Base-by-base conservation (phyloP, 2,329 filamentous ascomycete genomes). In the Calonectria naviculata region DNA sequence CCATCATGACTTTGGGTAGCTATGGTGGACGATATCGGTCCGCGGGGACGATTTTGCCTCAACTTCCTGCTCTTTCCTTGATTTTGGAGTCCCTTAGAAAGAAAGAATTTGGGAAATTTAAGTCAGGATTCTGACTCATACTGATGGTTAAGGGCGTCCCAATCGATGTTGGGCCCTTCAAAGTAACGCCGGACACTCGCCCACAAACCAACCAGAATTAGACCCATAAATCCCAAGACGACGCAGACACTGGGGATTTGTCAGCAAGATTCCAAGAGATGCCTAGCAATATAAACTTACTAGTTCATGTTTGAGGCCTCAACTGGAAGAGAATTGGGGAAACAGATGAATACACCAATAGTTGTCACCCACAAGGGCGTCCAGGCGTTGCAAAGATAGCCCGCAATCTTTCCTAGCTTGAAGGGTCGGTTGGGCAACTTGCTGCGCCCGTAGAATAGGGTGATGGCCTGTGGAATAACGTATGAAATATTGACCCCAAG, bases 401-500 rank as follows among this genome's bases (percentile, higher is more conserved):
- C 78, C 8, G 38, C 21, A 5, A 70, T 54, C 12, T 36, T 29
- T 13, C 73, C 74, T 5, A 79, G 71, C 34, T 78, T 71, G 19
- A 79, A 75, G 4, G 65, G 54, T 4, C 72, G 73, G 8, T 49
- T 31, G 3, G 76, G 74, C n/a, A 17, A 54, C n/a, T 70, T 75
- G 4, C 58, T n/a, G 3, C 77, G 71, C 2, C 78, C 76, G 6
- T 73, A 52, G 17, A 72, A 42, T 5, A 73, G 46, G 0, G 76
- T 41, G 3, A 81, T 78, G 1, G 60, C 80, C 65, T 80, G 78
- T 0, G 80, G 80, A 2, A 81, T 68, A 1, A 68, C 71, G 28
- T 81, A 81, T 1, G 78, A 78, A 34, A 82, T 76, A 38, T 80
- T 81, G n/a, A 81, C 46, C 47, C 72, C 72, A 0, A 81, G 67